These are phyloP conservation scores for Areca catechu DNA, from an alignment of 176 grass and related monocot species.

Conservation along the genomic window DNA sequence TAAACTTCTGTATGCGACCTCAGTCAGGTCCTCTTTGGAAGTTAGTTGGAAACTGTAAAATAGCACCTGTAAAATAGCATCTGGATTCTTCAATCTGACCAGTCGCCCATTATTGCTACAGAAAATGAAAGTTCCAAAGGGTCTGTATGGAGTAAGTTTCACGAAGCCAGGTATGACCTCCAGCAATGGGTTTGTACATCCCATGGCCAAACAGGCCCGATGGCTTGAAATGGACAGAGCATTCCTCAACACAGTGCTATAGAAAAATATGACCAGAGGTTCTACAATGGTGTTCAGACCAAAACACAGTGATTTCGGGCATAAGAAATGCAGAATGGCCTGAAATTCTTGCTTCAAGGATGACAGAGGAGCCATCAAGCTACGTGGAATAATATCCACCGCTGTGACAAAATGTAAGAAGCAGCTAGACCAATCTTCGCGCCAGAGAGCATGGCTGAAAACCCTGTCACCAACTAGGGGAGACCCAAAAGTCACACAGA, in stretches of 20 bases:
- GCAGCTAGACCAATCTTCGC: slow-evolving; percentile 70
- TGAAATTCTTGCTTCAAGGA: slow-evolving; percentile 65
- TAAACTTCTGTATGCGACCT: slow-evolving; percentile 65
- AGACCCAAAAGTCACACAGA: slow-evolving; percentile 87
- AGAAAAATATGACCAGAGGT: slow-evolving; percentile 44
- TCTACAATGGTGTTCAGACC: slow-evolving; percentile 25
- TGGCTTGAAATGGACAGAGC: slow-evolving; percentile 69
- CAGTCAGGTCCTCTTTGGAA: slow-evolving; percentile 46
- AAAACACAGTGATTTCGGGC: slow-evolving; percentile 39
- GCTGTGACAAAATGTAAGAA: slow-evolving; percentile 76
- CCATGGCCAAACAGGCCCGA: slow-evolving; percentile 81
- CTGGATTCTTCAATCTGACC: slow-evolving; percentile 52
- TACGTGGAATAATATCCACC: slow-evolving; percentile 59
- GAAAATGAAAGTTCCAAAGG: slow-evolving; percentile 67
- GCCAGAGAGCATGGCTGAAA: slow-evolving; percentile 69
- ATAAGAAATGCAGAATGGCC: slow-evolving; percentile 52
- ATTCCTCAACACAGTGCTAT: slow-evolving; percentile 57
- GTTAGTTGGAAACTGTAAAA: slow-evolving; percentile 74
- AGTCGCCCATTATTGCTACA: slow-evolving; percentile 36
- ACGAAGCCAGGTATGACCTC: slow-evolving; percentile 65
- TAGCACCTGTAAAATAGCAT: slow-evolving; percentile 76
- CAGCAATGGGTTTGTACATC: slow-evolving; percentile 76
- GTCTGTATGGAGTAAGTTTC: slow-evolving; percentile 82
- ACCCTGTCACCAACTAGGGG: slow-evolving; percentile 72
- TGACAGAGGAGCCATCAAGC: slow-evolving; percentile 50